These are phyloP conservation scores for Pleurostoma richardsiae DNA, from an alignment of 2,329 filamentous ascomycete species.

Conservation along the genomic window DNA sequence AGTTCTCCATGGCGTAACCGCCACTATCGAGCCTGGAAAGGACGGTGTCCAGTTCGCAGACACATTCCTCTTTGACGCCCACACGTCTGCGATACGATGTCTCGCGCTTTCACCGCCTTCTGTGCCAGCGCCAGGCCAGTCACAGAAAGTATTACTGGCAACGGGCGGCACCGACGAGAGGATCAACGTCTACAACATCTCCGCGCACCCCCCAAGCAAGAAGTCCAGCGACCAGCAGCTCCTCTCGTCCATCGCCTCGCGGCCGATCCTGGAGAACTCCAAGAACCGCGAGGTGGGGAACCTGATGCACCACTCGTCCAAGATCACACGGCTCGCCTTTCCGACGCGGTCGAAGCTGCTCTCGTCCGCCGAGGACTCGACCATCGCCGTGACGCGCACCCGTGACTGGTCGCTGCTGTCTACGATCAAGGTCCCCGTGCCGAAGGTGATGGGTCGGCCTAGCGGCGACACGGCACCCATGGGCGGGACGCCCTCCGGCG, in stretches of 20 bases:
- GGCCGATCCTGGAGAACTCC: conserved; percentile 75
- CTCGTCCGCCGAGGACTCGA: conserved; percentile 85
- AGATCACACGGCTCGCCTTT: conserved; percentile 74
- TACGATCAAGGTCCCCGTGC: conserved; percentile 81
- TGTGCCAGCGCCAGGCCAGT: conserved; percentile 51
- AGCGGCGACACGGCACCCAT: conserved; percentile 84
- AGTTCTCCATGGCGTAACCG: conserved; percentile 83
- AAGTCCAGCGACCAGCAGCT: conserved; percentile 45
- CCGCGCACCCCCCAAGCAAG: conserved; percentile 57
- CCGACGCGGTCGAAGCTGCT: conserved; percentile 84
- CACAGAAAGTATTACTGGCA: conserved; percentile 83
- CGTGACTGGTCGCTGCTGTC: conserved; percentile 87
- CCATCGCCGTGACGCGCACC: conserved; percentile 79
- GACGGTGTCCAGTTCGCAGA: conserved; percentile 68
- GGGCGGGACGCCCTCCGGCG: conserved; percentile 76
- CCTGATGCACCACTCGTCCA: conserved; percentile 79
- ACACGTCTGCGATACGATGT: conserved; percentile 84
- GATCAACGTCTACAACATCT: conserved; percentile 91
- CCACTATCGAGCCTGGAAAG: conserved; percentile 49
- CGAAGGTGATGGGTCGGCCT: conserved; percentile 73
- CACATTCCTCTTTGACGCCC: conserved; percentile 93
- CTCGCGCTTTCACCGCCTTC: conserved; percentile 79
- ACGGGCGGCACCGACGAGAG: conserved; percentile 90
- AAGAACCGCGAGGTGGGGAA: conserved; percentile 85
- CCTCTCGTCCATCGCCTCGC: conserved; percentile 64